phyloP scores from a whole-genome alignment of 177 flowering plant genomes.

The Tripterygium wilfordii region DNA sequence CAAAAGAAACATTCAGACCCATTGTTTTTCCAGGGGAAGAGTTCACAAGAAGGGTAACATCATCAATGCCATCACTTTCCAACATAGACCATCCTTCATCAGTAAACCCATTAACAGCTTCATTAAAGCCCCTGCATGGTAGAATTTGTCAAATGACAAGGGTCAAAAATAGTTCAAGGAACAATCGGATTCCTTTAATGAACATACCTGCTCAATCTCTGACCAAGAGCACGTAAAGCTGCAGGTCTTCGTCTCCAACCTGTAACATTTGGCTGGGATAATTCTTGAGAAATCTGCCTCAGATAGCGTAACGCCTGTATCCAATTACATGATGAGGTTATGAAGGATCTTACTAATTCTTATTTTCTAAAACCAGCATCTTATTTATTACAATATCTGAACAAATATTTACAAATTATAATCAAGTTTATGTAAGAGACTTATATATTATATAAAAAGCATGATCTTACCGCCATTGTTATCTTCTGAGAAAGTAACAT shows the following conservation, averaged over 20 bases:
- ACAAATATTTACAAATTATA: no score
- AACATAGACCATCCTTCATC: conserved; percentile 64
- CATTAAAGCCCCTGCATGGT: conserved; percentile 54
- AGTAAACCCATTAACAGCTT: conserved; percentile 62
- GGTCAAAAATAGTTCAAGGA: not conserved
- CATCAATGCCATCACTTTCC: conserved; percentile 62
- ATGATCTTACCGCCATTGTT: conserved; percentile 40
- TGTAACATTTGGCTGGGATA: conserved; percentile 37
- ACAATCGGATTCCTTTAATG: no score
- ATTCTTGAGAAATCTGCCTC: conserved; percentile 55
- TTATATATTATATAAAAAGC: no score
- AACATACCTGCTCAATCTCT: conserved; percentile 52
- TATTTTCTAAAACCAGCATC: no score
- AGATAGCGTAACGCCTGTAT: conserved; percentile 48
- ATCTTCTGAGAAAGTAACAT: conserved; percentile 50
- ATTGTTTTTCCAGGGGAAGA: conserved; percentile 46
- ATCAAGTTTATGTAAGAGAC: no score
- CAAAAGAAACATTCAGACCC: conserved; percentile 33
- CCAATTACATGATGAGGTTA: not conserved
- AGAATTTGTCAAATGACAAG: conserved; percentile 1
- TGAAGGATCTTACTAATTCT: no score
- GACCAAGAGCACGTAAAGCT: conserved; percentile 46
- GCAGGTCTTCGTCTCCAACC: conserved; percentile 59
- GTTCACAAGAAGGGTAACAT: conserved; percentile 53
- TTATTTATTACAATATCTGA: no score